Percentiles rank a stretch among this genome's conserved stretches.
phyloP scores from a whole-genome alignment of 305 asterid genomes.

The Solanum chacoense region DNA sequence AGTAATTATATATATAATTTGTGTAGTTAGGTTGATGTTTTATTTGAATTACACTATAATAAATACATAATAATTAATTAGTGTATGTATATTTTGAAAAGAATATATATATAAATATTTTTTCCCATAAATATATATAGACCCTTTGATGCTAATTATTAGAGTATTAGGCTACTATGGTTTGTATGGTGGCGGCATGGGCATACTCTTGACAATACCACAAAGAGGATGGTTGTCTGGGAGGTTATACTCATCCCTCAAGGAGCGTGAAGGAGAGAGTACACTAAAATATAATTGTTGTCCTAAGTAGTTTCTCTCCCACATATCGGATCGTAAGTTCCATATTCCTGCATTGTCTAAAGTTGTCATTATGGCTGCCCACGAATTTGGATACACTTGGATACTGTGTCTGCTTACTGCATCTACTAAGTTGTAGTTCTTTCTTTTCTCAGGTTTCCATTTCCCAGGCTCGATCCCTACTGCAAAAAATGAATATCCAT shows the following conservation, averaged over 20 bases:
- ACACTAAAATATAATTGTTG: conserved; percentile 38
- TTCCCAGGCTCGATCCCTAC: conserved; percentile 27
- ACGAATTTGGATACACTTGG: conserved; percentile 27
- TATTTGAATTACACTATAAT: background rate
- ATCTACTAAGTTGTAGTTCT: conserved; percentile 25
- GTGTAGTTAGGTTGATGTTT: background rate
- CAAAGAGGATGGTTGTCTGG: conserved; percentile 23
- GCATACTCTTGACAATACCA: conserved; percentile 23
- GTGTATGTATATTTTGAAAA: background rate
- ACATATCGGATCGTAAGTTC: conserved; percentile 24
- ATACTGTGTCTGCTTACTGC: conserved; percentile 23
- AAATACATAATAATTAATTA: no score
- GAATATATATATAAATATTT: background rate
- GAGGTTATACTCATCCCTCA: conserved; percentile 39
- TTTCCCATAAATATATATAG: background rate
- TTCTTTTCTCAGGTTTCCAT: conserved; percentile 24
- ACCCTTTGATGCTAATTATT: background rate
- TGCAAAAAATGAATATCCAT: conserved; percentile 32
- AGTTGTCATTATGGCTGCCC: conserved; percentile 25
- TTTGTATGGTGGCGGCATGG: conserved; percentile 29
- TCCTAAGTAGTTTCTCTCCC: conserved; percentile 32
- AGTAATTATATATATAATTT: background rate
- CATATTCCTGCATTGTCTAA: conserved; percentile 26
- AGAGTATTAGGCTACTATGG: background rate
- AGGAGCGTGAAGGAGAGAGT: conserved; percentile 25